Conservation (phyloP, 495 filamentous ascomycete species). For the Darksidea phi region DNA sequence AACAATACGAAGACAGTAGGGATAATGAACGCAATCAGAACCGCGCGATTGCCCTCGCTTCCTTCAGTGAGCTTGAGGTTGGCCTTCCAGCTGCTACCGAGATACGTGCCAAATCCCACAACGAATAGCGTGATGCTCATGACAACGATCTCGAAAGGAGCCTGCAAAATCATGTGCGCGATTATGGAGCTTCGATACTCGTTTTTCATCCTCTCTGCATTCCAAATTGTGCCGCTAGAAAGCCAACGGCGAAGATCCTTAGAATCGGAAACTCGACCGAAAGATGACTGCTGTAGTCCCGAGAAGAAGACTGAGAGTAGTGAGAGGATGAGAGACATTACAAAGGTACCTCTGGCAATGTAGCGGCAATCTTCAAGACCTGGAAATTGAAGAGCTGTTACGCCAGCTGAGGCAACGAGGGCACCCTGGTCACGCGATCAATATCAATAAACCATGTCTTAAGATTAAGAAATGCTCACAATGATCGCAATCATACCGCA, state of each 20-base stretch:
- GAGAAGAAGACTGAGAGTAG: conserved; percentile 24
- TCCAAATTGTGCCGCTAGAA: conserved; percentile 4
- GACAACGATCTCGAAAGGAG: conserved; percentile 25
- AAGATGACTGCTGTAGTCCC: conserved; percentile 24
- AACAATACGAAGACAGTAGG: conserved; percentile 14
- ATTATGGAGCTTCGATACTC: conserved; percentile 21
- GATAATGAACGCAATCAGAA: conserved; percentile 22
- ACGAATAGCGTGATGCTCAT: conserved; percentile 24
- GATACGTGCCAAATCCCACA: conserved; percentile 21
- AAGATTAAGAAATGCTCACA: background rate
- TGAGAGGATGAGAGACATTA: conserved; percentile 12
- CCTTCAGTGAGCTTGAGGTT: background rate
- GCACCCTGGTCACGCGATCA: conserved; percentile 16
- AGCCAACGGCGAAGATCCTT: conserved; percentile 20
- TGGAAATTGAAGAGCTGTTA: conserved; percentile 28
- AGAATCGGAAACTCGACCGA: conserved; percentile 14
- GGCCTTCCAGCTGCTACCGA: conserved; percentile 6
- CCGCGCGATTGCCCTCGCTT: conserved; percentile 12
- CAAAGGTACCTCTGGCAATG: conserved; percentile 10
- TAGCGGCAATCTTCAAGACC: conserved; percentile 12
- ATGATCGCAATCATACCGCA: conserved; percentile 27
- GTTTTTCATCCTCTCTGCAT: background rate
- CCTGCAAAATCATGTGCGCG: conserved; percentile 23
- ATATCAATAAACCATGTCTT: background rate
- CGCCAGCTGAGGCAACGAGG: conserved; percentile 11